These are phyloP conservation scores for Yamadazyma spencermartinsiae DNA, from an alignment of 1,139 yeast genomes.

Conservation along the genomic window DNA sequence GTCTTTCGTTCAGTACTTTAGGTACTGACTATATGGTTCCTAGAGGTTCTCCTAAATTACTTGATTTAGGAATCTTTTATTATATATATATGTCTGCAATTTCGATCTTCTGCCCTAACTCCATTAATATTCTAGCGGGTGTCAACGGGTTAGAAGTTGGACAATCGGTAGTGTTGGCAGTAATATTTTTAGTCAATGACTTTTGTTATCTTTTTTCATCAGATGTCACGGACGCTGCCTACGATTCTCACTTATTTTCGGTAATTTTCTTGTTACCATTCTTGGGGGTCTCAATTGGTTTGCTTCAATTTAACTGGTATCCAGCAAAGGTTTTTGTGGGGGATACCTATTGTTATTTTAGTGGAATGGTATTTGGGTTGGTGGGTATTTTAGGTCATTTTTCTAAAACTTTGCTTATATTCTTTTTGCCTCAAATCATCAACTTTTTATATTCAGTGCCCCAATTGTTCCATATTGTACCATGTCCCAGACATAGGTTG, in stretches of 20 bases:
- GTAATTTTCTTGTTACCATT: conserved; percentile 81
- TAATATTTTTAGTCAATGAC: conserved; percentile 75
- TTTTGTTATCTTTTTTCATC: conserved; percentile 57
- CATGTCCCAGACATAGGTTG: conserved; percentile 93
- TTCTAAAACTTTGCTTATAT: conserved; percentile 83
- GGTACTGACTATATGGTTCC: conserved; percentile 34
- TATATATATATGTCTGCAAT: conserved; percentile 89
- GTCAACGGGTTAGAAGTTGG: conserved; percentile 96
- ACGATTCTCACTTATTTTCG: conserved; percentile 81
- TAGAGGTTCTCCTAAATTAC: conserved; percentile 38
- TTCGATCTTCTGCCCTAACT: conserved; percentile 91
- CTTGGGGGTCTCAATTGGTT: conserved; percentile 77
- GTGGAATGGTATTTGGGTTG: conserved; percentile 98
- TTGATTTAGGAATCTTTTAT: conserved; percentile 79
- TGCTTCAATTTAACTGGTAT: conserved; percentile 80
- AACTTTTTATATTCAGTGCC: conserved; percentile 90
- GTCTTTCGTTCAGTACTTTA: conserved; percentile 41
- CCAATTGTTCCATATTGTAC: conserved; percentile 80
- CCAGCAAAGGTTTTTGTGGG: conserved; percentile 96
- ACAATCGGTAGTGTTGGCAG: conserved; percentile 78
- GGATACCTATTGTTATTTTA: conserved; percentile 95
- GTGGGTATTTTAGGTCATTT: conserved; percentile 96
- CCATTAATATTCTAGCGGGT: conserved; percentile 96
- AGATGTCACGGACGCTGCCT: conserved; percentile 54
- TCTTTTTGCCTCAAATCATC: conserved; percentile 86